A percentile compares a stretch with the other conserved stretches of the same genome.
Conservation (phyloP, 768 basidiomycete species). For the Leccinellum luteum region DNA sequence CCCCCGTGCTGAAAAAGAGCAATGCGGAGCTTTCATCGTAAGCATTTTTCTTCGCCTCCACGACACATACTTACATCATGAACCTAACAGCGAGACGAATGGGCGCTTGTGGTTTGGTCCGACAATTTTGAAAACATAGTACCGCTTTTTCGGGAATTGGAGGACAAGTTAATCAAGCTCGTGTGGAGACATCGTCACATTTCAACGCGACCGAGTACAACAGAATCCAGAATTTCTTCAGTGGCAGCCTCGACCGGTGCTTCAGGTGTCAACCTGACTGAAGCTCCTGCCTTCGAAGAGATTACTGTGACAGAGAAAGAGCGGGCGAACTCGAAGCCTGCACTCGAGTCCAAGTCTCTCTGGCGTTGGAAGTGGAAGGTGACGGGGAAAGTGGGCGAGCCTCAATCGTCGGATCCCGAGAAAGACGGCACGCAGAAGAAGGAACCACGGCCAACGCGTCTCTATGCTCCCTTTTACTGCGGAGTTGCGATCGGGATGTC, state of each 20-base stretch:
- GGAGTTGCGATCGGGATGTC: constrained; percentile 64
- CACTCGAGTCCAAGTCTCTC: constrained; percentile 2
- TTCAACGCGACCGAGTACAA: constrained; percentile 11
- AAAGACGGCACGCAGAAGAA: constrained; percentile 39
- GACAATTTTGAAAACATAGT: constrained; percentile 80
- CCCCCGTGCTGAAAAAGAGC: constrained; percentile 82
- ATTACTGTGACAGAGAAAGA: constrained; percentile 23
- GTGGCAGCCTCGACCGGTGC: constrained; percentile 43
- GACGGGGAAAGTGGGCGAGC: constrained; percentile 25
- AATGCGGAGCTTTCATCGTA: constrained; percentile 86
- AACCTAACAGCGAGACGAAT: constrained; percentile 65
- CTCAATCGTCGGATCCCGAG: constrained; percentile 39
- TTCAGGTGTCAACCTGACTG: constrained; percentile 53
- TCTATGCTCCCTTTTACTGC: constrained; percentile 72
- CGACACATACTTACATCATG: not conserved
- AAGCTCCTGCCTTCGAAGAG: constrained; percentile 32
- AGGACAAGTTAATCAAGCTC: constrained; percentile 75
- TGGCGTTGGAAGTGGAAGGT: constrained; percentile 47
- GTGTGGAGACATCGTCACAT: constrained; percentile 60
- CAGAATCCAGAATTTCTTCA: constrained; percentile 35
- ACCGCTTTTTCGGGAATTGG: constrained; percentile 64
- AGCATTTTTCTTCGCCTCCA: constrained; percentile 25
- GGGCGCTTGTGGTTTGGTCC: constrained; percentile 79
- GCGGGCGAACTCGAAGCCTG: not conserved
- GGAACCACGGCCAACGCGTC: constrained; percentile 47